Evolutionary conservation across 495 filamentous ascomycete species (phyloP).

Genomic region (Aspergillus bridgeri): DNA sequence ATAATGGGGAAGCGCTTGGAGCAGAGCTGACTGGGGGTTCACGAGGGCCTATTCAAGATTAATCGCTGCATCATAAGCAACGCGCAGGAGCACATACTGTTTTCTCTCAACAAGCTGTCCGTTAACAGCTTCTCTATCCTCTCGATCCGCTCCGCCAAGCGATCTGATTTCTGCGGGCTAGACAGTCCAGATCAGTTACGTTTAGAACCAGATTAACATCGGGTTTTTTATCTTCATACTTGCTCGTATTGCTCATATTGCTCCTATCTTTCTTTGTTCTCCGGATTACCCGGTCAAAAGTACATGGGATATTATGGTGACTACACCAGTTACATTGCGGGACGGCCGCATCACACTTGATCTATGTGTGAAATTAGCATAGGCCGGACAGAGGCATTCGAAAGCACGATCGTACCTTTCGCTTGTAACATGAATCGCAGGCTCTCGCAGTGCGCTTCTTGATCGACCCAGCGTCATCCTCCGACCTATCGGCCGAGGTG

Average conservation of each 20-base stretch:
- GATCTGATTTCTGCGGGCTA: slow-evolving; percentile 27
- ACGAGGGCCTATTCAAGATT: background rate
- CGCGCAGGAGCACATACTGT: slow-evolving; percentile 16
- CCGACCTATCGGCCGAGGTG: slow-evolving; percentile 15
- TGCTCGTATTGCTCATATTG: slow-evolving; percentile 20
- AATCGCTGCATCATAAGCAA: background rate
- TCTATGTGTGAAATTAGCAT: slow-evolving; percentile 27
- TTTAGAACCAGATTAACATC: no score
- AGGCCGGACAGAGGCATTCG: background rate
- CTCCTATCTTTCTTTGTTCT: slow-evolving; percentile 31
- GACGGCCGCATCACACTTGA: slow-evolving; percentile 47
- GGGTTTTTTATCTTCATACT: no score
- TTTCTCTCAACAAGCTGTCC: slow-evolving; percentile 26
- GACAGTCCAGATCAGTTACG: background rate
- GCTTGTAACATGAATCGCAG: slow-evolving; percentile 49
- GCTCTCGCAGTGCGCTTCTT: slow-evolving; percentile 39
- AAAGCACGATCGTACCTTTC: slow-evolving; percentile 36
- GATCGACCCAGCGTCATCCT: slow-evolving; percentile 12
- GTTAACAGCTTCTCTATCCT: slow-evolving; percentile 40
- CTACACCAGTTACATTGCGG: slow-evolving; percentile 52
- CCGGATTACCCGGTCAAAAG: slow-evolving; percentile 39
- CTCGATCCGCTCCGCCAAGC: slow-evolving; percentile 37
- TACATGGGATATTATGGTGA: slow-evolving; percentile 48
- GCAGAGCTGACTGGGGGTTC: slow-evolving; percentile 1
- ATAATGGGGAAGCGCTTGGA: background rate